Evolutionary conservation across 2,329 filamentous ascomycete genomes (phyloP).

Genomic region (Epichloe sibirici): DNA sequence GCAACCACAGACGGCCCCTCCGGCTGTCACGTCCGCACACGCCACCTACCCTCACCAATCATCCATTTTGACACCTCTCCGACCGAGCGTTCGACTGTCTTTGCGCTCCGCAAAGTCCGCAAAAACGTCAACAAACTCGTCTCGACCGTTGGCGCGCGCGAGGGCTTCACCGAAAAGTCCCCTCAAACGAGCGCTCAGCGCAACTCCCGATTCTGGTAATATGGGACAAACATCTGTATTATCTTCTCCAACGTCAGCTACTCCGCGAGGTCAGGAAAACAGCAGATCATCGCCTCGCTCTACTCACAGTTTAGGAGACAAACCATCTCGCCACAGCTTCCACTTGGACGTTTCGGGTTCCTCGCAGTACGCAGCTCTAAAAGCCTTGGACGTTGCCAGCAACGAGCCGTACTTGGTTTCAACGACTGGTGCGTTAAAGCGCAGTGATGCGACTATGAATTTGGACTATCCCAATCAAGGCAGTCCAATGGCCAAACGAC

Average conservation of each 20-base stretch:
- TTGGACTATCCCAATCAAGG: constrained; percentile 66
- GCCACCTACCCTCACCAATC: constrained; percentile 25
- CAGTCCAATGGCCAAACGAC: constrained; percentile 81
- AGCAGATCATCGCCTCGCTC: constrained; percentile 22
- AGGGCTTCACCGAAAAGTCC: constrained; percentile 72
- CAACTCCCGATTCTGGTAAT: constrained; percentile 61
- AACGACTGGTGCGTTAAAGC: constrained; percentile 71
- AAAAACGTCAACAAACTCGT: constrained; percentile 38
- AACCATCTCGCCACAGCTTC: constrained; percentile 39
- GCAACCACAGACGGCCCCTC: constrained; percentile 23
- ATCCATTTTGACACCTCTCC: constrained; percentile 51
- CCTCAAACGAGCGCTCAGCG: constrained; percentile 61
- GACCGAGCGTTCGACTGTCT: constrained; percentile 54
- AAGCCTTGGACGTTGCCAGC: constrained; percentile 33
- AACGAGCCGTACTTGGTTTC: constrained; percentile 19
- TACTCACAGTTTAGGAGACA: constrained; percentile 26
- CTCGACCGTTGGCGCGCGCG: constrained; percentile 42
- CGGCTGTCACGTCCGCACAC: constrained; percentile 18
- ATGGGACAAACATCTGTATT: constrained; percentile 36
- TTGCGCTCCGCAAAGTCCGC: constrained; percentile 50
- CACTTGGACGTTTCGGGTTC: constrained; percentile 45
- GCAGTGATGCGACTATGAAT: constrained; percentile 82
- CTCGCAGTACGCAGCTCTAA: constrained; percentile 37
- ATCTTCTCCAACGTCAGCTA: constrained; percentile 21
- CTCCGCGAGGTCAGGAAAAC: constrained; percentile 33